These are phyloP conservation scores for Kalanchoe fedtschenkoi DNA, from an alignment of 164 flowering plant genomes.

Conservation along the genomic window DNA sequence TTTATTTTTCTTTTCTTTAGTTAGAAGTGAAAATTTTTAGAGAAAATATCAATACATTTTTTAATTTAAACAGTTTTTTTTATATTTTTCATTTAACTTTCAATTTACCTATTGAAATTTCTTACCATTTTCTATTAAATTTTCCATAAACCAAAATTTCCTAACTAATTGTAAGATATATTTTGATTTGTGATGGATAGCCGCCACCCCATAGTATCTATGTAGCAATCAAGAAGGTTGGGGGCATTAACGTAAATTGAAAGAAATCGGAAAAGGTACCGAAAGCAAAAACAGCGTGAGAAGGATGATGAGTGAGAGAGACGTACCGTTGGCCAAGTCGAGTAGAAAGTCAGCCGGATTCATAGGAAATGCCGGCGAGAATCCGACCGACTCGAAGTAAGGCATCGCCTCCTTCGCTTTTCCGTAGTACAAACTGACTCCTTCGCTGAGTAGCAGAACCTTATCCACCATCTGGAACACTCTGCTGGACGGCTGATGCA, in stretches of 20 bases:
- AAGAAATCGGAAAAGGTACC: not conserved
- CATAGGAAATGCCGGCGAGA: constrained; percentile 61
- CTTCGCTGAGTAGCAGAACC: constrained; percentile 63
- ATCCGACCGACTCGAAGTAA: constrained; percentile 61
- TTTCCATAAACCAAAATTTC: too few relatives aligned
- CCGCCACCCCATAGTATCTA: too few relatives aligned
- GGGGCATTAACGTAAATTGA: not conserved
- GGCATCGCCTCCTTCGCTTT: constrained; percentile 52
- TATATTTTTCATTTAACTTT: too few relatives aligned
- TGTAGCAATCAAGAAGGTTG: too few relatives aligned
- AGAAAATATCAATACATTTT: too few relatives aligned
- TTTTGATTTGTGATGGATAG: too few relatives aligned
- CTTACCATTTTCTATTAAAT: too few relatives aligned
- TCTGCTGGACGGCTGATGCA: constrained; percentile 91
- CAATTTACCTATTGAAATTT: too few relatives aligned
- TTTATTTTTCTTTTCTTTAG: too few relatives aligned
- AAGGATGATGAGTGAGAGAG: not conserved
- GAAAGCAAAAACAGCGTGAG: not conserved
- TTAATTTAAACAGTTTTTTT: too few relatives aligned
- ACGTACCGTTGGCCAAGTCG: constrained; percentile 93
- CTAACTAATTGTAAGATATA: too few relatives aligned
- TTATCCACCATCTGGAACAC: constrained; percentile 64
- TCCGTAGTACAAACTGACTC: constrained; percentile 57
- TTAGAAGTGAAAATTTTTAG: too few relatives aligned
- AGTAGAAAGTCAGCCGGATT: constrained; percentile 92